Percentiles rank a stretch among this genome's conserved stretches.
phyloP scores from a whole-genome alignment of 495 filamentous ascomycete genomes.

The Aspergillus asperescens region DNA sequence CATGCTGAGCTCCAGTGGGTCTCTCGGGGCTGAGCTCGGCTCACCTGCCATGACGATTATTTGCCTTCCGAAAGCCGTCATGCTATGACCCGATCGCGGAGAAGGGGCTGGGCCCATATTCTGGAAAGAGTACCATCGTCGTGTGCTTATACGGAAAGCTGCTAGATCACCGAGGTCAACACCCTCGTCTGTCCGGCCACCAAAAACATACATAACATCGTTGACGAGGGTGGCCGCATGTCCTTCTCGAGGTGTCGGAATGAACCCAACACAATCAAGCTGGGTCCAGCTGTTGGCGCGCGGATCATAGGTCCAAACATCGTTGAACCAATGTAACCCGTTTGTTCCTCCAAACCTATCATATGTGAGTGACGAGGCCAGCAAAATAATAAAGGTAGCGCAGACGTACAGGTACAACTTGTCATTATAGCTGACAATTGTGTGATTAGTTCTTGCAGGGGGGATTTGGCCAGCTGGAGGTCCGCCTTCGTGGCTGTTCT shows the following conservation, averaged over 20 bases:
- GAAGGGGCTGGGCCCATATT: slow-evolving; percentile 98
- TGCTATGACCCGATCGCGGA: slow-evolving; percentile 89
- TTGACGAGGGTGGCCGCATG: slow-evolving; percentile 89
- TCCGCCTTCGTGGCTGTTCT: slow-evolving; percentile 65
- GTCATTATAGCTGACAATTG: slow-evolving; percentile 85
- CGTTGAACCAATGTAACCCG: slow-evolving; percentile 92
- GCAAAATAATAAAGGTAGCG: not conserved
- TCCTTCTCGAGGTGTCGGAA: slow-evolving; percentile 87
- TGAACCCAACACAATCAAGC: slow-evolving; percentile 94
- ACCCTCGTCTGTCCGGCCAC: slow-evolving; percentile 91
- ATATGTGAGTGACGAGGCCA: not conserved
- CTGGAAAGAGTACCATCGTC: slow-evolving; percentile 98
- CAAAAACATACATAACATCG: slow-evolving; percentile 99
- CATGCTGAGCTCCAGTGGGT: slow-evolving; percentile 77
- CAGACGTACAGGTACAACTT: slow-evolving; percentile 79
- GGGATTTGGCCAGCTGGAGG: slow-evolving; percentile 64
- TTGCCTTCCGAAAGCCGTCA: slow-evolving; percentile 89
- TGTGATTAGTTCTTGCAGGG: slow-evolving; percentile 93
- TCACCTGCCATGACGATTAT: slow-evolving; percentile 91
- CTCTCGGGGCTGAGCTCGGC: slow-evolving; percentile 77
- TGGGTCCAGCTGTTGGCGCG: slow-evolving; percentile 74
- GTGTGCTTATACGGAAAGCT: slow-evolving; percentile 85
- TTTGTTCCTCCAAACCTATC: slow-evolving; percentile 92
- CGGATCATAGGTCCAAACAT: slow-evolving; percentile 95
- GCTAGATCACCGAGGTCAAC: slow-evolving; percentile 89